Conservation (phyloP, 2,329 filamentous ascomycete species). For the Cadophora malorum region DNA sequence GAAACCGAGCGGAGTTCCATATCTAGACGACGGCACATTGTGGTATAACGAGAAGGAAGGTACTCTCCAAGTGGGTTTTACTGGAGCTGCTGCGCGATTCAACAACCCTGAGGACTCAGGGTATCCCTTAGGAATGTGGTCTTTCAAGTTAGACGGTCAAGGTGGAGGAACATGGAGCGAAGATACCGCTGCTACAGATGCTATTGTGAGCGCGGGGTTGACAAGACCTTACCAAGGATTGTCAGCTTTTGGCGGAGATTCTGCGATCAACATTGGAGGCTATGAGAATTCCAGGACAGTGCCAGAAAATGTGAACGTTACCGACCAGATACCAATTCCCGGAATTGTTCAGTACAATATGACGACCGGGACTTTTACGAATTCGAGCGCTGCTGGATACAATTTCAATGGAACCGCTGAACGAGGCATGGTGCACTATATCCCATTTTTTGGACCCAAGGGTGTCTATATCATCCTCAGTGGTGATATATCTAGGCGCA, state of each 20-base stretch:
- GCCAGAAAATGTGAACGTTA: slow-evolving; percentile 13
- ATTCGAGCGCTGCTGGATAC: slow-evolving; percentile 23
- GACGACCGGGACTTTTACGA: slow-evolving; percentile 25
- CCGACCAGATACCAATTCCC: slow-evolving; percentile 15
- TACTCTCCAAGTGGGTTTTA: slow-evolving; percentile 15
- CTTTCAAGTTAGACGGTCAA: slow-evolving; percentile 20
- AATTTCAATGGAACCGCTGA: slow-evolving; percentile 22
- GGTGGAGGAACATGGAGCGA: slow-evolving; percentile 25
- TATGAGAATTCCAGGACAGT: slow-evolving; percentile 20
- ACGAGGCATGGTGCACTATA: slow-evolving; percentile 22
- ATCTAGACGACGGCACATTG: slow-evolving; percentile 16
- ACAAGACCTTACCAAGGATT: slow-evolving; percentile 24
- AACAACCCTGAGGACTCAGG: slow-evolving; percentile 18
- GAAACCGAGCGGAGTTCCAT: slow-evolving; percentile 22
- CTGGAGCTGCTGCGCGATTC: slow-evolving; percentile 24
- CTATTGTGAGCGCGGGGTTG: slow-evolving; percentile 14
- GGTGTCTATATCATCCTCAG: slow-evolving; percentile 24
- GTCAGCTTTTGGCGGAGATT: slow-evolving; percentile 22
- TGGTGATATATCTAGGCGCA: slow-evolving; percentile 16
- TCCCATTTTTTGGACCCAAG: slow-evolving; percentile 25
- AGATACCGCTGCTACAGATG: slow-evolving; percentile 7
- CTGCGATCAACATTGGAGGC: slow-evolving; percentile 21
- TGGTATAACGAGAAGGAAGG: slow-evolving; percentile 25
- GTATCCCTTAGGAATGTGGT: slow-evolving; percentile 24
- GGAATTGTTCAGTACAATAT: slow-evolving; percentile 24